A percentile compares a stretch with the other conserved stretches of the same genome.
These are phyloP conservation scores for Cyanodermella asteris DNA, from an alignment of 2,329 filamentous ascomycete species.

Conservation along the genomic window DNA sequence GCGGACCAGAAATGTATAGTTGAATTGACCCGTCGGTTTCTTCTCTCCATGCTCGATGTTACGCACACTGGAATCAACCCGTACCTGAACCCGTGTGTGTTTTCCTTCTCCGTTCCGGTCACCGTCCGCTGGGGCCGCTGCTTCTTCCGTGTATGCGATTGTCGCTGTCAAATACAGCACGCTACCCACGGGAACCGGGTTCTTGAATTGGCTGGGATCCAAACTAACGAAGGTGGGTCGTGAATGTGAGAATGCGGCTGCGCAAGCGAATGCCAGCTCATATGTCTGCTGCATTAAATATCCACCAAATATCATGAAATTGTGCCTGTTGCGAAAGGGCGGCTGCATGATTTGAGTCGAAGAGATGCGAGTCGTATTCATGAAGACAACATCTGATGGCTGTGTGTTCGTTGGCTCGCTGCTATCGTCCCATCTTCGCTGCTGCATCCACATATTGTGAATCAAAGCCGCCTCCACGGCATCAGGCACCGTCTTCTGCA, in stretches of 20 bases:
- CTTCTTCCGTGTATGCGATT: slow-evolving; percentile 49
- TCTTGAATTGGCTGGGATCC: slow-evolving; percentile 53
- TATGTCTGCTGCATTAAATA: slow-evolving; percentile 55
- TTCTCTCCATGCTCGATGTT: slow-evolving; percentile 48
- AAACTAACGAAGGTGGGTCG: slow-evolving; percentile 50
- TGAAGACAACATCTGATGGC: slow-evolving; percentile 36
- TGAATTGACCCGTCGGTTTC: slow-evolving; percentile 51
- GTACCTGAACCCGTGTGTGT: slow-evolving; percentile 44
- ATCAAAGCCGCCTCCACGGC: slow-evolving; percentile 50
- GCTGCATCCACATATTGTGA: slow-evolving; percentile 50
- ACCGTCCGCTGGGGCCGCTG: slow-evolving; percentile 18
- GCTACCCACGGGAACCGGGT: slow-evolving; percentile 52
- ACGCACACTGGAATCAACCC: slow-evolving; percentile 49
- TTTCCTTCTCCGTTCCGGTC: slow-evolving; percentile 16
- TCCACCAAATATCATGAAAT: slow-evolving; percentile 61
- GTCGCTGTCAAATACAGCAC: slow-evolving; percentile 53
- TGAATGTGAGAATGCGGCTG: slow-evolving; percentile 46
- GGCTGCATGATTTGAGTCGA: slow-evolving; percentile 58
- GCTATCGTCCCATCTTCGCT: slow-evolving; percentile 38
- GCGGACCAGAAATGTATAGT: slow-evolving; percentile 50
- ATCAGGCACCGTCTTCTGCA: slow-evolving; percentile 46
- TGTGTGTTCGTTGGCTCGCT: slow-evolving; percentile 12
- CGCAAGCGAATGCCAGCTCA: slow-evolving; percentile 55
- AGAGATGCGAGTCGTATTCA: slow-evolving; percentile 40
- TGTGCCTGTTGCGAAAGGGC: slow-evolving; percentile 45